A percentile compares a stretch with the other conserved stretches of the same genome.
These are phyloP conservation scores for Sporobolus alterniflorus DNA, from an alignment of 202 grass and related monocot genomes.

Conservation along the genomic window DNA sequence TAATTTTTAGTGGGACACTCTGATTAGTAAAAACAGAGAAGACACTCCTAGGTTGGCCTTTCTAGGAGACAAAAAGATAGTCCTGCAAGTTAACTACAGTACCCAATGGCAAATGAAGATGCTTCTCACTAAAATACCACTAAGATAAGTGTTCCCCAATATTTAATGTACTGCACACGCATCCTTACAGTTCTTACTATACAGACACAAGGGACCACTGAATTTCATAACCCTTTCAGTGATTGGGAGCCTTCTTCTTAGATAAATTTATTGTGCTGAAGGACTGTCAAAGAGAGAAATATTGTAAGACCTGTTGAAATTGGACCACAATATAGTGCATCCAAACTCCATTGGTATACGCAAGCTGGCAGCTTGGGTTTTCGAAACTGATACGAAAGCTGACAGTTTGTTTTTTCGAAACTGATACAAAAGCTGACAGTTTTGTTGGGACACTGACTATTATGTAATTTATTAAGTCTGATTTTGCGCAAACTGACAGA, in stretches of 20 bases:
- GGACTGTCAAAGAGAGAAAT: slow-evolving; percentile 28
- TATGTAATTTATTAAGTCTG: slow-evolving; percentile 32
- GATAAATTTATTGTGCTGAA: slow-evolving; percentile 20
- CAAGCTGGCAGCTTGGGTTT: slow-evolving; percentile 10
- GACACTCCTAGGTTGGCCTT: slow-evolving; percentile 19
- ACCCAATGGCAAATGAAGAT: slow-evolving; percentile 27
- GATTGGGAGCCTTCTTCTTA: neutral
- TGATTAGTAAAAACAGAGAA: neutral
- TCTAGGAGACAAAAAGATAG: neutral
- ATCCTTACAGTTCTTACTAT: neutral
- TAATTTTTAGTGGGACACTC: neutral
- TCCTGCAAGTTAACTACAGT: slow-evolving; percentile 22
- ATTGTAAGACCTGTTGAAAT: slow-evolving; percentile 31
- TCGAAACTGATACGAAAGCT: slow-evolving; percentile 24
- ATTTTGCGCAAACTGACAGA: slow-evolving; percentile 21
- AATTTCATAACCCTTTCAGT: slow-evolving; percentile 6
- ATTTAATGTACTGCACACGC: slow-evolving; percentile 19
- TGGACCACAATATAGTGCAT: slow-evolving; percentile 42
- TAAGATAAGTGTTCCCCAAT: slow-evolving; percentile 7
- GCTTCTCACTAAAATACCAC: slow-evolving; percentile 15
- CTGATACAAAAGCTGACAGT: slow-evolving; percentile 14
- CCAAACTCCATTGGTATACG: slow-evolving; percentile 4
- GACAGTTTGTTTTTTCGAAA: slow-evolving; percentile 6
- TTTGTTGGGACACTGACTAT: slow-evolving; percentile 18
- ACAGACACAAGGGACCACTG: slow-evolving; percentile 30